Evolutionary conservation across 2,329 filamentous ascomycete species (phyloP), one percentile per base, ranked within the genome.

Genomic region (Cladosporium sp.): DNA sequence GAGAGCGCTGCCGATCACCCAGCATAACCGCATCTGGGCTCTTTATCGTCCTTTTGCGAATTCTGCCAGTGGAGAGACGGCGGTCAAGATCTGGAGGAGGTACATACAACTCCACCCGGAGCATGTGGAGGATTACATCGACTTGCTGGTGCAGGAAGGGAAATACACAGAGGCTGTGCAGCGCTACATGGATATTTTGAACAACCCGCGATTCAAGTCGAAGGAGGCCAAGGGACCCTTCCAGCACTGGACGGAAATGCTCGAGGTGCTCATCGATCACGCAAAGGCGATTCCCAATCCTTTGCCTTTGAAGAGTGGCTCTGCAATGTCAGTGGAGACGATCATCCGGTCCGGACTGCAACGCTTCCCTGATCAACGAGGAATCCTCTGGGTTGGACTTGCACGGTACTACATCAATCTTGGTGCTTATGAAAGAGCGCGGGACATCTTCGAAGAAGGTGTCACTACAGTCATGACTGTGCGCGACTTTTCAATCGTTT

Each of bases 401-500:
- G 93, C 93, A 38, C 93, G 92, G 3, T 99, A 97, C 71, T 97
- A 92, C 89, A 95, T 95, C 66, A 89, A 89, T 53, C 84, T 85
- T 66, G 91, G 91, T 39, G 90, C 87, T 64, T 97, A 96, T 64
- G 95, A 97, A 71, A 85, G 86, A 54, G 91, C 93, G 12, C 79
- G 95, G 57, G 93, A 99, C 68, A 79, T 95, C 3, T 97, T 96
- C 58, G 93, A 99, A 70, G 91, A 97, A 69, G 95, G 89, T 39
- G 89, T 97, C 58, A 96, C 89, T 9, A 97, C 92, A 1, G 95
- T 96, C 56, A 97, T 97, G 92, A 99, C 93, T 2, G 91, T 99
- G 39, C 85, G 93, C 50, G 93, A 99, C 71, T 99, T 99, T 65
- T 95, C 91, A 1, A 81, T 97, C 50, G 86, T 97, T 40, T 99